Percentiles rank a stretch among this genome's conserved stretches.
Conservation (phyloP, 768 basidiomycete genomes). For the Floccularia luteovirens region DNA sequence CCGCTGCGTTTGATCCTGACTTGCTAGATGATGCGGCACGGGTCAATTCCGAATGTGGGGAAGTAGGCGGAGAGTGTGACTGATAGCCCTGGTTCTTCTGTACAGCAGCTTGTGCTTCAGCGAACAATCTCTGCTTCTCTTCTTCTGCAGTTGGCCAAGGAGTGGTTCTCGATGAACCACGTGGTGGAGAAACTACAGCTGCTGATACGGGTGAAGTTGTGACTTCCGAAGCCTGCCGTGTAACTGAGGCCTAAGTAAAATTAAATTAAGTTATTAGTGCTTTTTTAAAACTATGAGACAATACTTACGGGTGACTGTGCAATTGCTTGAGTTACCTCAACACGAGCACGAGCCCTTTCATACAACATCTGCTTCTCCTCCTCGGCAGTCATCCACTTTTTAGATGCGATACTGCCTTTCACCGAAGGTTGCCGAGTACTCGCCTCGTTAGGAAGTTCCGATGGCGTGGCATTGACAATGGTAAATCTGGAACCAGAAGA, state of each 20-base stretch:
- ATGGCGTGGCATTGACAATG: slow-evolving; percentile 28
- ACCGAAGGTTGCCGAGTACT: slow-evolving; percentile 9
- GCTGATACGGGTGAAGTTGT: slow-evolving; percentile 13
- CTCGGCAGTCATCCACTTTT: slow-evolving; percentile 44
- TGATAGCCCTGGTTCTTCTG: slow-evolving; percentile 42
- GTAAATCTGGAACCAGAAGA: slow-evolving; percentile 27
- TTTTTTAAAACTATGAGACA: slow-evolving; percentile 2
- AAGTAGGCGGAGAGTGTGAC: slow-evolving; percentile 15
- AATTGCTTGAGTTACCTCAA: slow-evolving; percentile 44
- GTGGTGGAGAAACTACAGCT: slow-evolving; percentile 8
- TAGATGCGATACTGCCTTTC: slow-evolving; percentile 8
- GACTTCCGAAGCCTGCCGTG: slow-evolving; percentile 11
- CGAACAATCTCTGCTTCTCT: slow-evolving; percentile 68
- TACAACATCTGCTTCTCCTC: slow-evolving; percentile 66
- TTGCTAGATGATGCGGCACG: slow-evolving; percentile 4
- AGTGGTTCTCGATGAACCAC: slow-evolving; percentile 10
- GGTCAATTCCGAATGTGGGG: slow-evolving; percentile 10
- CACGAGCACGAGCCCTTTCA: slow-evolving; percentile 54
- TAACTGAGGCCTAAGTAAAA: slow-evolving; percentile 10
- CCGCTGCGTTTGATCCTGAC: slow-evolving; percentile 9
- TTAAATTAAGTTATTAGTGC: slow-evolving; percentile 1
- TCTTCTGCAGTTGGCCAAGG: slow-evolving; percentile 67
- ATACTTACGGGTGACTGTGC: slow-evolving; percentile 25
- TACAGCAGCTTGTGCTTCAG: slow-evolving; percentile 62
- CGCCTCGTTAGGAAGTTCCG: slow-evolving; percentile 19